Base-by-base conservation (phyloP, 768 basidiomycete species). In the Tricholoma matsutake region DNA sequence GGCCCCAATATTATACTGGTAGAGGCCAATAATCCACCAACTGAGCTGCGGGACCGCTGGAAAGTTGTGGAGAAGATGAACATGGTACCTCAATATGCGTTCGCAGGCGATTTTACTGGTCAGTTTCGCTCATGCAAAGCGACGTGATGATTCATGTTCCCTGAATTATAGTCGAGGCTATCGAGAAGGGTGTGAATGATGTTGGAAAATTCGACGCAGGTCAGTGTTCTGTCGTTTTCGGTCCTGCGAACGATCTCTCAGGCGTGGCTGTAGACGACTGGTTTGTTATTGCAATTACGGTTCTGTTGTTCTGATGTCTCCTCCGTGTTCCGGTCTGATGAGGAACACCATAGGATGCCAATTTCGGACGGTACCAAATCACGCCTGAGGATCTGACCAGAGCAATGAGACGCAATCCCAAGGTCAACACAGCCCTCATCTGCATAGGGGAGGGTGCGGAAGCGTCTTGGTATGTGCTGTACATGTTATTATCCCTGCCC, bases 391-490 rank as follows among this genome's bases (percentile, higher is more conserved):
- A 87, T 39, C 68, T 89, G 35, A 80, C 79, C 11, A 74, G 78
- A 18, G 82, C 79, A 0, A 87, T 88, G 84, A 82, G 79, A 54
- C 74, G 78, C 16, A 76, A 87, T 63, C 79, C 83, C 4, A 89
- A 87, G 69, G 86, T 89, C 16, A 81, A 87, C 60, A 86, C 86
- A 5, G 86, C 86, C 0, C 72, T 88, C 28, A 82, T 89, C 32
- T 87, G 86, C 65, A 88, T 89, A 47, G 86, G 86, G 13, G 86
- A 88, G 68, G 85, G 86, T 7, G 85, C 86, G 4, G 86, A 87
- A 64, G 81, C 83, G 22, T 63, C 81, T 11, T 88, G 86, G 87
- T 87, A 65, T 45, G 78, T 54, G 32, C 35, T 4, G 22, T 31
- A 16, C 29, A 2, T 32, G 8, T 49, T 22, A 25, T 6, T 55